These are phyloP conservation scores for Malania oleifera DNA, from an alignment of 164 flowering plant species.

Conservation along the genomic window DNA sequence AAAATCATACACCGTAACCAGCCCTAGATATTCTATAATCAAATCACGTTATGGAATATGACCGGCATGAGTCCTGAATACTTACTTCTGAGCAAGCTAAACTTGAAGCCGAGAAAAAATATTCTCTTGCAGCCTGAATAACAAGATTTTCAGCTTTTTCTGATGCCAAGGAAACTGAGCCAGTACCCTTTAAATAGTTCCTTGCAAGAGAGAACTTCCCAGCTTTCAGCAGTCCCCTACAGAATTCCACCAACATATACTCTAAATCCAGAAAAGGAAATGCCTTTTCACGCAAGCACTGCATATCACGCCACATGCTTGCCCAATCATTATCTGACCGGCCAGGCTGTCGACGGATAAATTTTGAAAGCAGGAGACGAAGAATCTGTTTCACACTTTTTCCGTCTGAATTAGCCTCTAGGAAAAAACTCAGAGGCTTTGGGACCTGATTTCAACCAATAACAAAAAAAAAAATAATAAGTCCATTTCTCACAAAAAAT, in stretches of 20 bases:
- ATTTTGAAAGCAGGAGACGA: constrained; percentile 95
- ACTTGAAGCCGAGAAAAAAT: constrained; percentile 92
- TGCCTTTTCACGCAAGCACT: constrained; percentile 72
- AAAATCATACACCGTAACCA: neutral
- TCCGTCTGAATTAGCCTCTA: constrained; percentile 65
- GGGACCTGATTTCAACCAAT: constrained; percentile 62
- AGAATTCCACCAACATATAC: constrained; percentile 81
- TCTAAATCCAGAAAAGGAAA: constrained; percentile 90
- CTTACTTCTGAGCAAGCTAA: constrained; percentile 84
- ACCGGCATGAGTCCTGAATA: constrained; percentile 1
- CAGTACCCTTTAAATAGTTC: constrained; percentile 81
- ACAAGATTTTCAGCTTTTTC: constrained; percentile 92
- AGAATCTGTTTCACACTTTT: constrained; percentile 90
- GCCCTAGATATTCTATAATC: neutral
- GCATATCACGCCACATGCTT: constrained; percentile 95
- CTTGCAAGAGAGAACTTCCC: constrained; percentile 96
- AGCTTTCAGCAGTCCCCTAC: constrained; percentile 92
- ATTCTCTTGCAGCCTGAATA: constrained; percentile 93
- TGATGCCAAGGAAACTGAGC: constrained; percentile 58
- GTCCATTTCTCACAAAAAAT: neutral
- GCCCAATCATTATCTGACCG: constrained; percentile 95
- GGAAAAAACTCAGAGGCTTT: constrained; percentile 71
- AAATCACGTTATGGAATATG: neutral
- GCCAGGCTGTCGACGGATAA: constrained; percentile 78
- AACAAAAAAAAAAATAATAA: neutral